Conservation (phyloP, 1,284 basidiomycete genomes). For the Kalmanozyma brasiliensis region DNA sequence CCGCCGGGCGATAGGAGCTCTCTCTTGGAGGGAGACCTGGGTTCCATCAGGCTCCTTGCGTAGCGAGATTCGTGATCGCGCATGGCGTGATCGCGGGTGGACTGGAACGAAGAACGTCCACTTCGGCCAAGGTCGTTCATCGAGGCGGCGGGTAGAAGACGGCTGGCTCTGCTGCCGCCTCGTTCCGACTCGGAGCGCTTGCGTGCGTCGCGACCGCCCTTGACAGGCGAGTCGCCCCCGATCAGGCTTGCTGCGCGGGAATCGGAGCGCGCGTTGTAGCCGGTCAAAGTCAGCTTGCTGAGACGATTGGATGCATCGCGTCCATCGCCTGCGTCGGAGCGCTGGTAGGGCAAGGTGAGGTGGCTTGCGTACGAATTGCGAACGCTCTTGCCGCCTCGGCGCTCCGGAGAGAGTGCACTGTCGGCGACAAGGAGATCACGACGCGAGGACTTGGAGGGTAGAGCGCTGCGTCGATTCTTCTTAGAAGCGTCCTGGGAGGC, state of each 20-base stretch:
- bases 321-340: slow-evolving; percentile 34
- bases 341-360: slow-evolving; percentile 45
- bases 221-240: slow-evolving; percentile 17
- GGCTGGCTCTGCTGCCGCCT: slow-evolving; percentile 25
- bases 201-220: slow-evolving; percentile 24
- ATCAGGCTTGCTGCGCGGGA: slow-evolving; percentile 29
- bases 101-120: slow-evolving; percentile 13
- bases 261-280: slow-evolving; percentile 9
- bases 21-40: slow-evolving; percentile 20
- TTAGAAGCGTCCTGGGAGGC: slow-evolving; percentile 3
- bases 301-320: slow-evolving; percentile 27
- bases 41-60: slow-evolving; percentile 26
- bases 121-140: slow-evolving; percentile 30
- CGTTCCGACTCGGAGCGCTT: slow-evolving; percentile 28
- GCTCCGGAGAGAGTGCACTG: slow-evolving; percentile 21
- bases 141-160: slow-evolving; percentile 23
- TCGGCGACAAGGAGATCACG: slow-evolving; percentile 22
- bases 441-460: slow-evolving; percentile 10
- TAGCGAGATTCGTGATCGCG: slow-evolving; percentile 23
- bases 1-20: slow-evolving; percentile 9
- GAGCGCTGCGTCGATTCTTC: slow-evolving; percentile 12
- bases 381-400: slow-evolving; percentile 12
- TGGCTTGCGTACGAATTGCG: slow-evolving; percentile 36
- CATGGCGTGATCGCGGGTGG: slow-evolving; percentile 12
- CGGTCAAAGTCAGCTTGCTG: slow-evolving; percentile 37